Conservation (phyloP, 2,329 filamentous ascomycete species). For the Paracamarosporium sp. region DNA sequence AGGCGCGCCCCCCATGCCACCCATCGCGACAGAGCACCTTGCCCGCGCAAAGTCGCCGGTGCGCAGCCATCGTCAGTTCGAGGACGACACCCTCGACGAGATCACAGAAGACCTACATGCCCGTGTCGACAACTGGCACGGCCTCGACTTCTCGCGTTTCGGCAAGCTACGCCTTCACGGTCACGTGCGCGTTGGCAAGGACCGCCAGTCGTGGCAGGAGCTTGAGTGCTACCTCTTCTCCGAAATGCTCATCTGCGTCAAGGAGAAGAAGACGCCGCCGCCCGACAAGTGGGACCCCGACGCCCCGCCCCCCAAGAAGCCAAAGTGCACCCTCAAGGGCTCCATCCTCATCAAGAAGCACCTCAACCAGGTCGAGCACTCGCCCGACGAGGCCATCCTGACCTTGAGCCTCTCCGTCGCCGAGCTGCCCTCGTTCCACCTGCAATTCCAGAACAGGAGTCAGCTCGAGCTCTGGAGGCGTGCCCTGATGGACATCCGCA, state of each 20-base stretch:
- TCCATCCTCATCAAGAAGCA: constrained; percentile 99
- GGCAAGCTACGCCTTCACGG: constrained; percentile 91
- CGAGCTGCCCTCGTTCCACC: constrained; percentile 92
- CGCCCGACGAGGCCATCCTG: constrained; percentile 78
- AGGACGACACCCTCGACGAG: constrained; percentile 76
- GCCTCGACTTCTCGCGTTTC: constrained; percentile 90
- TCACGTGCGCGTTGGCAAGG: constrained; percentile 91
- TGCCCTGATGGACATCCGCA: constrained; percentile 82
- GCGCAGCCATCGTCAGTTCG: constrained; percentile 55
- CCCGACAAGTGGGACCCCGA: constrained; percentile 71
- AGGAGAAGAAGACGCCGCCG: constrained; percentile 80
- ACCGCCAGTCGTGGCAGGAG: constrained; percentile 96
- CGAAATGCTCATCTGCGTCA: constrained; percentile 99
- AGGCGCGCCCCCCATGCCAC: constrained; percentile 57
- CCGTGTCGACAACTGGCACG: constrained; percentile 99
- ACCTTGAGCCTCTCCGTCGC: constrained; percentile 89
- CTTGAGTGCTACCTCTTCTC: constrained; percentile 95
- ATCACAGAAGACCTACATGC: constrained; percentile 83
- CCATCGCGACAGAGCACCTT: constrained; percentile 56
- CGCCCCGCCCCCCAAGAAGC: constrained; percentile 64
- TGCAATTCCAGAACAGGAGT: constrained; percentile 82
- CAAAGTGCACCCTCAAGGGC: constrained; percentile 89
- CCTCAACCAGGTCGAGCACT: constrained; percentile 82
- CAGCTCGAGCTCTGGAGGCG: constrained; percentile 92
- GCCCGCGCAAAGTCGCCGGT: constrained; percentile 64